These are phyloP conservation scores for Clausena lansium DNA, from an alignment of 345 rosid genomes.

Conservation along the genomic window DNA sequence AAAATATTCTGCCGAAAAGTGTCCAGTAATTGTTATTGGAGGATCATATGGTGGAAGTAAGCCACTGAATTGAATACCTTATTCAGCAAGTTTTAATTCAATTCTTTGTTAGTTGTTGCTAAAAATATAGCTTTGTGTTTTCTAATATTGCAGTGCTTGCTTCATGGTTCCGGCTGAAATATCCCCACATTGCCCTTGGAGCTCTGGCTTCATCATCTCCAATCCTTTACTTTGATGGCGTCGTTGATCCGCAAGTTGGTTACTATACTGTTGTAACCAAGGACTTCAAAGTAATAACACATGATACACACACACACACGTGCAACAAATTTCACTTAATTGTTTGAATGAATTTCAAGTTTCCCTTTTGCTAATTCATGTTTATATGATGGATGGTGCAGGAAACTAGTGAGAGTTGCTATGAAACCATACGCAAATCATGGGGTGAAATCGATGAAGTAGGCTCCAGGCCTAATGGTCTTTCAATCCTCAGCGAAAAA, in stretches of 20 bases:
- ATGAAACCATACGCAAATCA: constrained; percentile 32
- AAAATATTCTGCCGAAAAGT: constrained; percentile 25
- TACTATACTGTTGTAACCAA: constrained; percentile 26
- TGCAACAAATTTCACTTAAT: too few relatives aligned
- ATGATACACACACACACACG: too few relatives aligned
- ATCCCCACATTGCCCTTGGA: constrained; percentile 51
- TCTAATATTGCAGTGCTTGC: constrained; percentile 33
- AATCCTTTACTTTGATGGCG: constrained; percentile 43
- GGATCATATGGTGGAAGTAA: constrained; percentile 82
- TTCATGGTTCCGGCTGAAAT: constrained; percentile 47
- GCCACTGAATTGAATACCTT: neutral
- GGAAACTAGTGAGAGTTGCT: constrained; percentile 35
- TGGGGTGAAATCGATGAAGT: constrained; percentile 33
- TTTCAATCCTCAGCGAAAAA: neutral
- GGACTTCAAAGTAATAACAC: constrained; percentile 23
- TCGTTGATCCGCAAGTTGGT: constrained; percentile 25
- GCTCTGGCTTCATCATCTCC: constrained; percentile 62
- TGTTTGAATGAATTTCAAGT: too few relatives aligned
- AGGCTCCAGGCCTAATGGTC: neutral
- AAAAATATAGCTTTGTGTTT: neutral
- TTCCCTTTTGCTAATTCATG: neutral
- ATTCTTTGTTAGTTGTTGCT: neutral
- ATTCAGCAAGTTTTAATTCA: neutral
- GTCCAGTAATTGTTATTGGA: constrained; percentile 62
- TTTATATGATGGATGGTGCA: neutral